Evolutionary conservation across 2,329 filamentous ascomycete genomes (phyloP), one percentile per base, ranked within the genome.

Genomic region (Pestalotiopsis sp.): DNA sequence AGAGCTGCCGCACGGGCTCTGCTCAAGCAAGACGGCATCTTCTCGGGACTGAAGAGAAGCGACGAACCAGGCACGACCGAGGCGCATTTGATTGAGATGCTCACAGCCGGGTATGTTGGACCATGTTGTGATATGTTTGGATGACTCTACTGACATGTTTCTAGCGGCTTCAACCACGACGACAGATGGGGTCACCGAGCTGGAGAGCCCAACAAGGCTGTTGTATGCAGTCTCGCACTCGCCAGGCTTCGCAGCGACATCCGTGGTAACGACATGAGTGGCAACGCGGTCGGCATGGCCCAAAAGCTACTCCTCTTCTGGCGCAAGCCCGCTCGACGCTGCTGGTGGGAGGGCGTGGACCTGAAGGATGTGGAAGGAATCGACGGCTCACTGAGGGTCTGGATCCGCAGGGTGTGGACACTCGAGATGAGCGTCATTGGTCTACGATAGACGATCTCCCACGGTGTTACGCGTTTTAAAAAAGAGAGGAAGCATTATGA

Each of bases 301-400:
- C 96, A 99, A 81, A 99, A 99, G 83, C 88, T 99, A 61, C 87
- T 99, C 14, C 87, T 99, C 3, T 99, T 99, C 85, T 99, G 96
- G 96, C 90, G 96, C 73, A 99, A 99, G 82, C 96, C 96, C 17
- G 96, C 96, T 14, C 87, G 96, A 70, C 89, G 96, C 79, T 99
- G 96, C 85, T 99, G 96, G 96, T 99, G 96, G 96, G 96, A 99
- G 80, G 96, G 96, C 27, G 92, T 99, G 49, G 95, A 98, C 80
- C 86, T 99, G 59, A 90, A 96, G 20, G 87, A 93, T 72, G 93
- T 99, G 13, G 94, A 97, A 65, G 96, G 96, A 14, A 92, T 98
- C 7, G 90, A 97, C 65, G 95, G 95, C 66, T 94, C 91, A 79
- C 86, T 99, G 74, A 99, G 99, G 83, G 94, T 99, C 69, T 99